Conservation (phyloP, 805 yeast genomes). For the Cyberlindnera bimundalis region DNA sequence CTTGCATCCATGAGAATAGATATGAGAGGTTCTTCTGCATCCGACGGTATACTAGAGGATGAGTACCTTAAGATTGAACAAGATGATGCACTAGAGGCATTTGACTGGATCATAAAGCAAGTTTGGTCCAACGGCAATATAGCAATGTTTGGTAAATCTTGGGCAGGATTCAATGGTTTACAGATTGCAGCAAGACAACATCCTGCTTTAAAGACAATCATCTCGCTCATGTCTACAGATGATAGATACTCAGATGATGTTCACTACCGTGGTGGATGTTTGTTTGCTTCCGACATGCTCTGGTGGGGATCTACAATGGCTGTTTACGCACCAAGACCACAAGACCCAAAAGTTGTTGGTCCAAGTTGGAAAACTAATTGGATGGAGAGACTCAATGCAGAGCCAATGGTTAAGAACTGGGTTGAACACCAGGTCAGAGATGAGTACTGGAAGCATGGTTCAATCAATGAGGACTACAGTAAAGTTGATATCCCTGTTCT, state of each 20-base stretch:
- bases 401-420: constrained; percentile 43
- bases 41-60: constrained; percentile 39
- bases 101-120: constrained; percentile 41
- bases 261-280: constrained; percentile 46
- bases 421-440: constrained; percentile 42
- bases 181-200: constrained; percentile 46
- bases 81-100: constrained; percentile 40
- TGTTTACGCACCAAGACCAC: constrained; percentile 43
- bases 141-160: constrained; percentile 47
- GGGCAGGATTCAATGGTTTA: constrained; percentile 47
- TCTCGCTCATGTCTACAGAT: constrained; percentile 45
- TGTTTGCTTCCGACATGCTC: constrained; percentile 43
- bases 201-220: constrained; percentile 42
- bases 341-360: constrained; percentile 41
- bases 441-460: constrained; percentile 46
- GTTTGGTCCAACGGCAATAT: constrained; percentile 44
- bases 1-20: constrained; percentile 43
- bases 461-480: constrained; percentile 39
- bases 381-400: constrained; percentile 35
- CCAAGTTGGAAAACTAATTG: constrained; percentile 39
- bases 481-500: constrained; percentile 41
- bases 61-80: constrained; percentile 43
- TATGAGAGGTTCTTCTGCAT: constrained; percentile 44
- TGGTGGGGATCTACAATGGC: constrained; percentile 51
- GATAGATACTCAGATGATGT: constrained; percentile 47